phyloP scores from a whole-genome alignment of 2,329 filamentous ascomycete genomes.

The Pestalotiopsis sp. region DNA sequence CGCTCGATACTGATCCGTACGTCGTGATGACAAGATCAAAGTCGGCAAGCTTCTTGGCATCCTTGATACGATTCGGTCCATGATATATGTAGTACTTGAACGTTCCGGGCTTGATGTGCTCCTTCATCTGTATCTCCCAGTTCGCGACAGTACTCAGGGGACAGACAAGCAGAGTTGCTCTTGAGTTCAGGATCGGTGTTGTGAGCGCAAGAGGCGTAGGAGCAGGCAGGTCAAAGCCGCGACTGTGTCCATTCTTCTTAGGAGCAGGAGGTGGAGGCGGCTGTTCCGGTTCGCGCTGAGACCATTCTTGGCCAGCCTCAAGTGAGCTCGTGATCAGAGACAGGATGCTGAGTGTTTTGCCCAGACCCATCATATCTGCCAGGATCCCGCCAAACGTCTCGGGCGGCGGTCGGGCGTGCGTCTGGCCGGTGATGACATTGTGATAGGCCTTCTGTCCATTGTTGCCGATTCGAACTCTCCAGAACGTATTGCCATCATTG shows the following conservation, averaged over 20 bases:
- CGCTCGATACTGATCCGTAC: conserved; percentile 83
- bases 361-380: conserved; percentile 87
- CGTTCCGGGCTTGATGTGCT: conserved; percentile 67
- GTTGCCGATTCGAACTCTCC: conserved; percentile 60
- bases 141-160: conserved; percentile 90
- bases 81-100: conserved; percentile 85
- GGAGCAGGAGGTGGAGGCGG: conserved; percentile 39
- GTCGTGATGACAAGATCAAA: conserved; percentile 91
- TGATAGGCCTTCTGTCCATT: conserved; percentile 63
- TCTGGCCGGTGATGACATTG: conserved; percentile 82
- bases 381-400: conserved; percentile 73
- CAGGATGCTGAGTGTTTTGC: conserved; percentile 83
- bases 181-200: conserved; percentile 64
- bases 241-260: conserved; percentile 36
- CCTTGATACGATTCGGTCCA: conserved; percentile 72
- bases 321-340: conserved; percentile 71
- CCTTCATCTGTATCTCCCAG: conserved; percentile 89
- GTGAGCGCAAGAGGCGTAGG: conserved; percentile 49
- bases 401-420: conserved; percentile 58
- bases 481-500: conserved; percentile 65
- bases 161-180: conserved; percentile 81
- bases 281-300: conserved; percentile 50
- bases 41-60: conserved; percentile 65
- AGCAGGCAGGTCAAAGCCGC: conserved; percentile 38
- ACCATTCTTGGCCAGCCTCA: conserved; percentile 64